Evolutionary conservation across 2,329 filamentous ascomycete species (phyloP), one percentile per base, ranked within the genome.

Genomic region (Colletotrichum limetticola): DNA sequence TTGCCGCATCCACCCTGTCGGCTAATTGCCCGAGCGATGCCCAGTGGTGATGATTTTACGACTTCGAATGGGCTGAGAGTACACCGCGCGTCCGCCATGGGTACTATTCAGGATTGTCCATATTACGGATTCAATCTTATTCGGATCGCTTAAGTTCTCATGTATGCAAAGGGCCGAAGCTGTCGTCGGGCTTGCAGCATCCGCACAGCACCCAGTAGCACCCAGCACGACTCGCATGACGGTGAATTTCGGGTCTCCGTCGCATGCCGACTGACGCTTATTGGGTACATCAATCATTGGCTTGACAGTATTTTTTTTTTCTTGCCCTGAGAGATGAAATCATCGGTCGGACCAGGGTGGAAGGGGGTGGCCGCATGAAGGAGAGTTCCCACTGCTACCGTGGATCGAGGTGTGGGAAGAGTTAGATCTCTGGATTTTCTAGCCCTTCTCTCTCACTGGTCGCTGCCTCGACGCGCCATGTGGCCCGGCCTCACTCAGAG

Each of bases 321-420:
- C 3, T 14, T 7, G 3, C 5, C 42, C 37, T 16, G 14, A 63
- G 37, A 63, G 58, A 61, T 63, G 58, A 72, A 72, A 72, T 72
- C 65, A 72, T 72, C 42, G n/a, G 58, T 72, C 42, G n/a, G 58
- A 68, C 69, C 19, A 35, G 65, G 58, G 35, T 63, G 24, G 24
- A 35, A 42, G 58, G 64, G 68, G 49, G 65, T 72, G 69, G 58
- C 28, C 42, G 65, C 69, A 68, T 53, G 30, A 59, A 62, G 52
- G 37, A 52, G 30, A 62, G 61, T 68, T 71, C 49, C 58, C 65
- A 58, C 65, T 72, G 69, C 69, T 62, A 72, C 69, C 69, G 53
- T 72, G 69, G 69, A 72, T 72, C 69, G 69, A 68, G 66, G 69
- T 72, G 58, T 68, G 69, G 69, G 52, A 63, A 68, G 58, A 68